Base-by-base conservation (phyloP, 768 basidiomycete species). In the Tubosaeta brunneosetosa region DNA sequence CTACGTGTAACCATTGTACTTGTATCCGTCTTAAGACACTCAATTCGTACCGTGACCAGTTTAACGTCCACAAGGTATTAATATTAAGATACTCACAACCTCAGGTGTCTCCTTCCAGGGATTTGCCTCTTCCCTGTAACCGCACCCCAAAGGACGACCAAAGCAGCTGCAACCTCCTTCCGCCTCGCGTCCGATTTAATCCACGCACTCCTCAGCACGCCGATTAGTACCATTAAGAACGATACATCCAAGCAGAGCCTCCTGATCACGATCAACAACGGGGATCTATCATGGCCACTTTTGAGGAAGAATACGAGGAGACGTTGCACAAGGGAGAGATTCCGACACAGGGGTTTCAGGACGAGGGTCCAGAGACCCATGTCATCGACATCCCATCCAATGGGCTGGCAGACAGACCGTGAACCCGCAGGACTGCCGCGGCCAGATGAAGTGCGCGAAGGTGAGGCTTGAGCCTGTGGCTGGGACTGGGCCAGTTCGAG, bases 291-390 rank as follows among this genome's bases (percentile, higher is more conserved):
- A 57, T 83, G 81, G 16, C 46, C 53, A 59, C 78, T 77, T 50
- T 73, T 72, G 17, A 80, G 74, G 55, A 91, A 78, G 67, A 91
- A 86, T 12, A 70, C 61, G 10, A 80, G 67, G 37, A 87, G 59
- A 33, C 77, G 72, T 38, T 76, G 78, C 36, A 88, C 57, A 22
- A 67, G 66, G 11, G 74, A 73, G 13, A 83, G 53, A 19, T 79
- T 75, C 29, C 75, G 75, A n/a, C 78, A 69, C 12, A 90, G 48
- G 10, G 88, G 88, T 53, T 79, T 81, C 6, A 89, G 71, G 14
- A 91, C 73, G 42, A 85, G 60, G 7, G 90, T 81, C 91, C 91
- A 93, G 74, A 91, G 78, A 44, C 91, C 91, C 65, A 91, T 74
- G 64, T 91, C 88, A 46, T 88, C 80, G n/a, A 88, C 62, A 63